Percentiles rank a stretch among this genome's conserved stretches.
phyloP scores from a whole-genome alignment of 805 yeast species.

The Metschnikowia amazonensis region DNA sequence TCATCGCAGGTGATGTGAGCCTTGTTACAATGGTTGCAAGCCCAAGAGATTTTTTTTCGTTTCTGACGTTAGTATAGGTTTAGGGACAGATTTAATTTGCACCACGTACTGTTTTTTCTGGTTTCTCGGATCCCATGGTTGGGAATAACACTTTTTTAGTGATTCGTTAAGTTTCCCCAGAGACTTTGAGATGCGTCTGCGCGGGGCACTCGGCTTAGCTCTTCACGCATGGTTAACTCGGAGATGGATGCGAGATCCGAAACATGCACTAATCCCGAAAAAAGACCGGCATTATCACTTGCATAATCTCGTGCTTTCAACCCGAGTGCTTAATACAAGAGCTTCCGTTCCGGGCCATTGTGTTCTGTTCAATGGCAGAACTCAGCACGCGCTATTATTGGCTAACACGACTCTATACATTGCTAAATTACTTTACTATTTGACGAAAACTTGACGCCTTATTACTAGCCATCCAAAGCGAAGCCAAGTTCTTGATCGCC shows the following conservation, averaged over 20 bases:
- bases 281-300: background rate
- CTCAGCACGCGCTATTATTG: too few relatives aligned
- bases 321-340: too few relatives aligned
- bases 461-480: slow-evolving; percentile 33
- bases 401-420: too few relatives aligned
- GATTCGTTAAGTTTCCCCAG: slow-evolving; percentile 1
- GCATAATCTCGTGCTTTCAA: background rate
- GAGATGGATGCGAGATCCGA: background rate
- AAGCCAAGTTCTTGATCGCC: slow-evolving; percentile 34
- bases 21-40: slow-evolving; percentile 86
- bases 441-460: too few relatives aligned
- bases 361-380: too few relatives aligned
- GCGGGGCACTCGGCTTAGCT: slow-evolving; percentile 4
- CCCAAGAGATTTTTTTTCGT: slow-evolving; percentile 70
- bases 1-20: slow-evolving; percentile 92
- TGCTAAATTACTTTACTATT: too few relatives aligned
- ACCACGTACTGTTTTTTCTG: slow-evolving; percentile 4
- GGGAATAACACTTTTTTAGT: background rate
- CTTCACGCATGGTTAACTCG: background rate
- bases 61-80: slow-evolving; percentile 14
- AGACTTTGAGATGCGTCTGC: slow-evolving; percentile 6
- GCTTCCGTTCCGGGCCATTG: too few relatives aligned
- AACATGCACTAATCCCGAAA: background rate
- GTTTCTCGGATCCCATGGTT: slow-evolving; percentile 3
- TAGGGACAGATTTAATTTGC: too few relatives aligned